These are phyloP conservation scores for Dryas drummondii DNA, from an alignment of 306 rosid genomes.

Conservation along the genomic window DNA sequence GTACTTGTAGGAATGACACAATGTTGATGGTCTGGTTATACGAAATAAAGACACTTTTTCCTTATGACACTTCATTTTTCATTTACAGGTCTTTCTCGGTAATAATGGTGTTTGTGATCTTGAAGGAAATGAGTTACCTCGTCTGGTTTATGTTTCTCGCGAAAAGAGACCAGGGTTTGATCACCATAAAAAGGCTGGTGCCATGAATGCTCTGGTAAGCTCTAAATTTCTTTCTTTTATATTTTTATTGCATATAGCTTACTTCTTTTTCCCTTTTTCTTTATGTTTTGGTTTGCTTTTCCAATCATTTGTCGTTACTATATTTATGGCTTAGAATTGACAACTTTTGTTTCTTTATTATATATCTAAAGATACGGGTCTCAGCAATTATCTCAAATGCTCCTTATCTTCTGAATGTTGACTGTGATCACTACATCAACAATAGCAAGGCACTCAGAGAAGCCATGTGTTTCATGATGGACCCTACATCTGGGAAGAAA, in stretches of 20 bases:
- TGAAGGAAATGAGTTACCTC: conserved; percentile 90
- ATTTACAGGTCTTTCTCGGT: conserved; percentile 77
- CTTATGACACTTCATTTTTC: neutral
- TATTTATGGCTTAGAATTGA: neutral
- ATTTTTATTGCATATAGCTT: neutral
- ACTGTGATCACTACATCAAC: conserved; percentile 98
- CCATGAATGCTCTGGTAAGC: conserved; percentile 91
- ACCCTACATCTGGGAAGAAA: conserved; percentile 87
- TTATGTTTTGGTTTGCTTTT: conserved; percentile 3
- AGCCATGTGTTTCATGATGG: conserved; percentile 99
- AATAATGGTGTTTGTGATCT: conserved; percentile 76
- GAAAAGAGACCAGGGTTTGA: conserved; percentile 98
- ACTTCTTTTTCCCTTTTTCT: conserved; percentile 8
- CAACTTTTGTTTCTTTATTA: conserved; percentile 14
- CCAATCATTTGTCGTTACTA: neutral
- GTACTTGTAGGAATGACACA: neutral
- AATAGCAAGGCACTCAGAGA: conserved; percentile 96
- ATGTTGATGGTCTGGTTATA: conserved; percentile 3
- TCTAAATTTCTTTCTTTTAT: neutral
- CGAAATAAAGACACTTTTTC: neutral
- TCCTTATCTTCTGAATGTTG: conserved; percentile 86
- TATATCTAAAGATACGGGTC: conserved; percentile 66
- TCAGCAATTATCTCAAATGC: conserved; percentile 86
- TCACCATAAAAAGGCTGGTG: conserved; percentile 97
- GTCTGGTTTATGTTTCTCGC: conserved; percentile 83